Evolutionary conservation across 441 rosid species (phyloP).

Genomic region (Pelargonium cotyledonis): DNA sequence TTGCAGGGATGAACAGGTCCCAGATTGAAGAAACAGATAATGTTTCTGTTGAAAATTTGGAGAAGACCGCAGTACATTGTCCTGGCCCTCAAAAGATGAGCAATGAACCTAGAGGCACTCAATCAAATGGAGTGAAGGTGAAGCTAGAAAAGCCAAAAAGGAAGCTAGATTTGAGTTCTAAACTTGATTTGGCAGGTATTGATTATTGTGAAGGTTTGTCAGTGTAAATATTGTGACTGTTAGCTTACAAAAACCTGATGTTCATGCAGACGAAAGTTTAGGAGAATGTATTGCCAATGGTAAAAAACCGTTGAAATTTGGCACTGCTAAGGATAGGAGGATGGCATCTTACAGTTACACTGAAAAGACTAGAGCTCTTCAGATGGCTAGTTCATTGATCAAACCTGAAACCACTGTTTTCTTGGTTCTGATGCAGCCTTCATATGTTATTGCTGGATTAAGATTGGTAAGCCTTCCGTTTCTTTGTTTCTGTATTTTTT

Average conservation of each 20-base stretch:
- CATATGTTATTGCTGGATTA: background rate
- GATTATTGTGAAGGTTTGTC: background rate
- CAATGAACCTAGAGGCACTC: background rate
- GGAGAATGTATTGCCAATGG: background rate
- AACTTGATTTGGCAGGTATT: background rate
- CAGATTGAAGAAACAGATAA: too few species aligned
- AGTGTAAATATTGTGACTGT: background rate
- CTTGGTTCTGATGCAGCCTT: background rate
- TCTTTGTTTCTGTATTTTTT: background rate
- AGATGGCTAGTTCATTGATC: background rate
- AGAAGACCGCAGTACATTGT: background rate
- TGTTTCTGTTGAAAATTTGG: too few species aligned
- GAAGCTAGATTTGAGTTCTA: background rate
- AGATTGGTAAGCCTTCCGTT: background rate
- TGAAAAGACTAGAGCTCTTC: slow-evolving; percentile 1
- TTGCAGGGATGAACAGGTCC: too few species aligned
- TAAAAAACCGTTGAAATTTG: background rate
- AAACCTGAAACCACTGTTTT: slow-evolving; percentile 1
- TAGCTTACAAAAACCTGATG: background rate
- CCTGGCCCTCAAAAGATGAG: background rate
- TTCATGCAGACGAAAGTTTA: background rate
- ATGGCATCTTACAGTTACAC: background rate
- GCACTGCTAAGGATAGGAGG: background rate
- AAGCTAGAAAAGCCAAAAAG: background rate
- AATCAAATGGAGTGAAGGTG: background rate